Evolutionary conservation across 352 stramenopile genomes (phyloP), one percentile per base, ranked within the genome.

Genomic region (Phytopythium oedochilum): DNA sequence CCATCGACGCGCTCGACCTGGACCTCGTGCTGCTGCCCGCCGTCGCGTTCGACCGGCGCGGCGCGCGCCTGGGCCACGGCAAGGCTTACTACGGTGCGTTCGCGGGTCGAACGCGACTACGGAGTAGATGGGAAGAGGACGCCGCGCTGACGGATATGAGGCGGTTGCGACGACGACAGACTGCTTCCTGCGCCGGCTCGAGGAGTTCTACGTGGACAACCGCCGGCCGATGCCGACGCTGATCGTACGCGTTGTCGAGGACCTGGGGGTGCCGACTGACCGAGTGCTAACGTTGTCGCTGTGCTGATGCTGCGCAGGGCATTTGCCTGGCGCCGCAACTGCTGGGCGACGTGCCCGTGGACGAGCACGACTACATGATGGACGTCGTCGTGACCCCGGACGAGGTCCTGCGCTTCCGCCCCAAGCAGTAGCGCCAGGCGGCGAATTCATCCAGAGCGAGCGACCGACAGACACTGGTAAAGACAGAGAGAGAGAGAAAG

Each of bases 41-140:
- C 10, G 83, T 94, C 20, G 88, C 82, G 9, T 96, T 96, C 53
- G 86, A 96, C 56, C 66, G 70, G 38, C 32, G 31, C 25, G 87
- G 88, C 63, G 89, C 83, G 26, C 83, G 88, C 0, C 61, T 96
- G 4, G 88, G 88, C 14, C 88, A 96, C 55, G 88, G 88, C 39
- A 94, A 94, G 59, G 86, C 86, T 23, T 93, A 96, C 59, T 96
- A 96, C 49, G 85, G 87, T 95, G 46, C 53, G 22, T 46, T n/a
- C n/a, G n/a, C n/a, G n/a, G n/a, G n/a, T n/a, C n/a, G n/a, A n/a
- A n/a, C n/a, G n/a, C n/a, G n/a, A n/a, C n/a, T n/a, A n/a, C n/a
- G n/a, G n/a, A n/a, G n/a, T n/a, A n/a, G n/a, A n/a, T n/a, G n/a
- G n/a, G n/a, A n/a, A n/a, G n/a, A n/a, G n/a, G n/a, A n/a, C n/a